These are phyloP conservation scores for Yamadazyma blattariae DNA, from an alignment of 1,139 yeast genomes.

Conservation along the genomic window DNA sequence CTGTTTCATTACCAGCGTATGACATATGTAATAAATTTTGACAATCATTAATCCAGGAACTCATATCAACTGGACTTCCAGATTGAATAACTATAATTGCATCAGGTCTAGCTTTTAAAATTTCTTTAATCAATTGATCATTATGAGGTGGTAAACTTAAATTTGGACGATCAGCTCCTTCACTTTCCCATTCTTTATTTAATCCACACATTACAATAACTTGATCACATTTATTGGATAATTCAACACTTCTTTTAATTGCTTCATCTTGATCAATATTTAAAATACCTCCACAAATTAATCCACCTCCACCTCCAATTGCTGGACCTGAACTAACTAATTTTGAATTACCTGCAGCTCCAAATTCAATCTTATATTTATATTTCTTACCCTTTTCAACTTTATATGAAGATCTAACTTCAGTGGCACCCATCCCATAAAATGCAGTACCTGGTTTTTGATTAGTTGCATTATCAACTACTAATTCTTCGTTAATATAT, in stretches of 20 bases:
- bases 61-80: slow-evolving; percentile 56
- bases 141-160: slow-evolving; percentile 42
- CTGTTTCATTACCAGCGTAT: slow-evolving; percentile 28
- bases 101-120: slow-evolving; percentile 41
- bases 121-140: slow-evolving; percentile 17
- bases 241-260: slow-evolving; percentile 17
- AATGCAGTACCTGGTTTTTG: slow-evolving; percentile 49
- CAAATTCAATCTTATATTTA: slow-evolving; percentile 44
- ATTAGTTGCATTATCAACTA: slow-evolving; percentile 51
- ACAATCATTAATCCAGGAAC: slow-evolving; percentile 47
- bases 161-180: slow-evolving; percentile 27
- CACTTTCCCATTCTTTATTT: slow-evolving; percentile 29
- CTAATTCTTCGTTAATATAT: slow-evolving; percentile 44
- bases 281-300: slow-evolving; percentile 20
- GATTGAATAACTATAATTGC: slow-evolving; percentile 53
- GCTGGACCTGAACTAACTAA: slow-evolving; percentile 4
- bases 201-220: slow-evolving; percentile 35
- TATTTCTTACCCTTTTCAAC: slow-evolving; percentile 41
- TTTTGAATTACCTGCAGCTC: slow-evolving; percentile 44
- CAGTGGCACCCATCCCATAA: slow-evolving; percentile 43
- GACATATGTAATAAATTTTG: slow-evolving; percentile 47
- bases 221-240: slow-evolving; percentile 30
- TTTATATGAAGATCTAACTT: slow-evolving; percentile 32
- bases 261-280: slow-evolving; percentile 16
- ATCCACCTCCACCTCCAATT: slow-evolving; percentile 20